Base-by-base conservation (phyloP, 768 basidiomycete species). In the Pisolithus albus region DNA sequence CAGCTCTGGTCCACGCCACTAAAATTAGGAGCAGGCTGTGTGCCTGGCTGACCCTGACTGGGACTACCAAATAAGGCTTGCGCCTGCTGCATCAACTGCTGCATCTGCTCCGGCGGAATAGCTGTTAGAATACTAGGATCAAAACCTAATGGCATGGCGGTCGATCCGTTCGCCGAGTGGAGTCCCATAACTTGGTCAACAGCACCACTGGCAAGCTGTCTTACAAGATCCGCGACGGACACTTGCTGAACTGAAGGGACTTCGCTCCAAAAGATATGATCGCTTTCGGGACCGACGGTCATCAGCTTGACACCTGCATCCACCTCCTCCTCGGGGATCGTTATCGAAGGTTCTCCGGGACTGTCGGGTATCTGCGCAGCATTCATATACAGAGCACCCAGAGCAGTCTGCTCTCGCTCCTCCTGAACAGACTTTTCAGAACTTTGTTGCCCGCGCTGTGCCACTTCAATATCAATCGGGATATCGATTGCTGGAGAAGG, bases 301-400 rank as follows among this genome's bases (percentile, higher is more conserved):
- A 92, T 91, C 45, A 70, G 63, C 61, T 75, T 76, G 58, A 79
- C 75, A 49, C 78, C 75, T 59, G 65, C 73, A 67, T 88, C 86
- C 51, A 81, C 74, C 58, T 88, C 83, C 57, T 86, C 88, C 57
- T 87, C 87, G 44, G 77, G 62, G 53, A 85, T 75, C 56, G 76
- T 72, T 54, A 69, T 65, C 18, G 78, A 64, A 24, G 85, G 82
- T 68, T 91, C 90, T 37, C 79, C 78, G 18, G 90, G 86, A 52
- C 83, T 79, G 46, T 90, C 87, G 41, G 90, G 90, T 59, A 91
- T 85, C 56, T 86, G 85, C 43, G 76, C 73, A 42, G 73, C 65
- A 11, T 76, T 76, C 74, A 86, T 82, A 65, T 92, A 92, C 32
- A 87, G 64, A 40, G 88, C 88, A 23, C 79, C 79, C 19, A 92